Base-by-base conservation (phyloP, 2,329 filamentous ascomycete species). In the Sporothrix globosa region DNA sequence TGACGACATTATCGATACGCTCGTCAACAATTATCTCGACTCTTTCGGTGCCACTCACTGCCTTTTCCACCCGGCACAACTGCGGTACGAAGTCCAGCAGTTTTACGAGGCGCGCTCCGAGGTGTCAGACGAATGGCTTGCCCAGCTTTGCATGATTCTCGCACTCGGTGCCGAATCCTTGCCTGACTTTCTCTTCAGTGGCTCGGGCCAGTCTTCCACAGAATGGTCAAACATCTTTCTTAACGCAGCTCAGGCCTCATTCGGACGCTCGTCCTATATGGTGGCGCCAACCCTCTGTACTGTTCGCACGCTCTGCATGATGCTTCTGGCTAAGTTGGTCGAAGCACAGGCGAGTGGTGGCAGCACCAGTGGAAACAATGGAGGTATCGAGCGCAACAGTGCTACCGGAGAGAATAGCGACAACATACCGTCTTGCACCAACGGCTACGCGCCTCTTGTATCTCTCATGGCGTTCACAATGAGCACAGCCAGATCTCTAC, bases 101-200 rank as follows among this genome's bases (percentile, higher is more conserved):
- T 75, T 76, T 52, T 74, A 73, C 73, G 63, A 73, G 39, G 68
- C 73, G 41, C 70, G 67, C 21, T 70, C 73, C 19, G 24, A 71
- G 52, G 68, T 72, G 11, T 50, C 71, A 0, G 74, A 77, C 30
- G 74, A 69, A 39, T 76, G 74, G 75, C 72, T 77, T 5, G 72
- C 75, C 1, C 75, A 77, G 68, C 71, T 77, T 10, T 75, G 73
- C 50, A 76, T 77, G 74, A 68, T 77, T 54, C 68, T 77, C 24
- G 75, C 74, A 0, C 63, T 77, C 7, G 76, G 76, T 1, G 74
- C 72, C 24, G 74, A 74, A 13, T 65, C 73, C 46, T 70, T 74
- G n/a, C 34, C 67, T 3, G 60, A 69, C 11, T 72, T 71, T 14
- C 14, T 74, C 4, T 71, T 76, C 61, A 39, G 66, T 27, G 60